Evolutionary conservation across 78 protist species (phyloP).

Genomic region (Bodo saltans): DNA sequence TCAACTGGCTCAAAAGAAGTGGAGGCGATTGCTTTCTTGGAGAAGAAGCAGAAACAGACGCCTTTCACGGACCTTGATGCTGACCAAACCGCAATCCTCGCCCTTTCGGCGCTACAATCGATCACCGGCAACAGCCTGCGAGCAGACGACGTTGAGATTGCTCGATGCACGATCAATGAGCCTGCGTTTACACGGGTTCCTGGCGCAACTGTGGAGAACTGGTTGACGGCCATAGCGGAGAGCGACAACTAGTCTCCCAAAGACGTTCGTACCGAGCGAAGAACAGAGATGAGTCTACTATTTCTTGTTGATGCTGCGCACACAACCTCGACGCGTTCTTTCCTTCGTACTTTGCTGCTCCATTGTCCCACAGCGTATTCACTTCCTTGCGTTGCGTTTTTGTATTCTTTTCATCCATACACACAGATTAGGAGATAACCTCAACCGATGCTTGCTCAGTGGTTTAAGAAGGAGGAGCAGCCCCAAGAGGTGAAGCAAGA

Average conservation of each 20-base stretch:
- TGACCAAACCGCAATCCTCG: slow-evolving; percentile 63
- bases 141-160: background rate
- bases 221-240: background rate
- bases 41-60: slow-evolving; percentile 84
- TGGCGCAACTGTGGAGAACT: background rate
- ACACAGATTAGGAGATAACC: no score
- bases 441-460: background rate
- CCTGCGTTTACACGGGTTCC: background rate
- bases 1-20: slow-evolving; percentile 87
- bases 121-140: background rate
- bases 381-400: no score
- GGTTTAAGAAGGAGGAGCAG: background rate
- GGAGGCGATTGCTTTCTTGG: slow-evolving; percentile 88
- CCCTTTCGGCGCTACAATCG: background rate
- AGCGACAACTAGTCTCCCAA: no score
- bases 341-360: no score
- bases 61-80: slow-evolving; percentile 43
- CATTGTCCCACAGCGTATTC: no score
- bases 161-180: background rate
- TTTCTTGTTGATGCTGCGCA: no score
- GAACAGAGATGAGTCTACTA: no score
- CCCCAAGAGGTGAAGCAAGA: no score
- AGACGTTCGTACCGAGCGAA: no score
- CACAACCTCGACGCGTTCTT: no score
- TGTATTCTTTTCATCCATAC: no score